phyloP scores from a whole-genome alignment of 2,329 filamentous ascomycete species.

The Mariannaea sp. region DNA sequence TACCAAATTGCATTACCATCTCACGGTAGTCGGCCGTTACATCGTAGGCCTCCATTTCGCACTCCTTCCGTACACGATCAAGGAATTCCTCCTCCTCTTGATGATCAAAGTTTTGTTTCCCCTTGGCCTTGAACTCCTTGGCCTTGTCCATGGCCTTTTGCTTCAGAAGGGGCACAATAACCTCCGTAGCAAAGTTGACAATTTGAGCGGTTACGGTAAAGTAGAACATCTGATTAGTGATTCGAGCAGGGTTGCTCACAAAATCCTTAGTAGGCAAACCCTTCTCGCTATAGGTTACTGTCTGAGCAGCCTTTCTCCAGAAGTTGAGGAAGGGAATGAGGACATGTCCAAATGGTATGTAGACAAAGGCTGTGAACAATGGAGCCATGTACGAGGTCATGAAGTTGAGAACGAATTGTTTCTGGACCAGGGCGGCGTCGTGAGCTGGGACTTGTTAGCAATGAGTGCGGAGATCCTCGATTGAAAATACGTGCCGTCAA shows the following conservation, averaged over 20 bases:
- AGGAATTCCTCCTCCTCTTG: slow-evolving; percentile 83
- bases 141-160: slow-evolving; percentile 78
- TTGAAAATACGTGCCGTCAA: slow-evolving; percentile 57
- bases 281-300: slow-evolving; percentile 76
- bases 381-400: slow-evolving; percentile 93
- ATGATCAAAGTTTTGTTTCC: slow-evolving; percentile 63
- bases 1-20: slow-evolving; percentile 83
- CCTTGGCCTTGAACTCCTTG: slow-evolving; percentile 71
- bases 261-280: slow-evolving; percentile 70
- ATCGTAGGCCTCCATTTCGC: slow-evolving; percentile 82
- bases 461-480: slow-evolving; percentile 7
- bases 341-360: slow-evolving; percentile 85
- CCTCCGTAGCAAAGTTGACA: slow-evolving; percentile 83
- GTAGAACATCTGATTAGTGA: slow-evolving; percentile 92
- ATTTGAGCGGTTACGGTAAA: slow-evolving; percentile 94
- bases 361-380: slow-evolving; percentile 92
- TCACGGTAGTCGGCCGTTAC: slow-evolving; percentile 90
- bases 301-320: slow-evolving; percentile 74
- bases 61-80: slow-evolving; percentile 78
- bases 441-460: slow-evolving; percentile 58
- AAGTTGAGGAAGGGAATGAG: slow-evolving; percentile 86
- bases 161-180: slow-evolving; percentile 84
- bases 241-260: slow-evolving; percentile 78
- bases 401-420: slow-evolving; percentile 95
- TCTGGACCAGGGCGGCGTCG: slow-evolving; percentile 82